Percentiles rank a stretch among this genome's conserved stretches.
phyloP scores from a whole-genome alignment of 2,329 filamentous ascomycete genomes.

The Scedosporium minutisporum region DNA sequence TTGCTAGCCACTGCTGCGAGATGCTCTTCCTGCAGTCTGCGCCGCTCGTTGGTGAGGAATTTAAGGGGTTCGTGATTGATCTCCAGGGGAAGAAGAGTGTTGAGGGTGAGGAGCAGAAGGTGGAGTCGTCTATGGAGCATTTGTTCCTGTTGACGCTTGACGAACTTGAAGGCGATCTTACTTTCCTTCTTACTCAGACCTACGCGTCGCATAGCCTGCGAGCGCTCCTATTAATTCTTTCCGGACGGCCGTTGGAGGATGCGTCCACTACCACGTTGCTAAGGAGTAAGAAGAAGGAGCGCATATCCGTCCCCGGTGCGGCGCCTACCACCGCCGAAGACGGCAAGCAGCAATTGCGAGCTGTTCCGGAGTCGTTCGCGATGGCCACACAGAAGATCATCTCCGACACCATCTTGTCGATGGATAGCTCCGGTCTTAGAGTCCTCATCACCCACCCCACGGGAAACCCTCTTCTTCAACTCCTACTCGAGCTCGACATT shows the following conservation, averaged over 20 bases:
- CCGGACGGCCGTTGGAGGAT: conserved; percentile 69
- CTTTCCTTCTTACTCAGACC: conserved; percentile 72
- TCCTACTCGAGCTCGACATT: conserved; percentile 80
- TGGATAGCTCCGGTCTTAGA: conserved; percentile 72
- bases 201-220: conserved; percentile 89
- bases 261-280: conserved; percentile 61
- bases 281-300: conserved; percentile 88
- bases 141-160: conserved; percentile 75
- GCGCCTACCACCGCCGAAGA: conserved; percentile 33
- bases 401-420: conserved; percentile 58
- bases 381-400: conserved; percentile 75
- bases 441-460: conserved; percentile 81
- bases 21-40: conserved; percentile 80
- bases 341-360: conserved; percentile 33
- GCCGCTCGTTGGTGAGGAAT: conserved; percentile 65
- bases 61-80: conserved; percentile 38
- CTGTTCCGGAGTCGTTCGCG: conserved; percentile 71
- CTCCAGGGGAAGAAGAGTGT: conserved; percentile 27
- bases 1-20: conserved; percentile 95
- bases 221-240: conserved; percentile 75
- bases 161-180: conserved; percentile 78
- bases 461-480: conserved; percentile 86
- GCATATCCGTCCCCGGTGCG: conserved; percentile 52
- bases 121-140: conserved; percentile 54
- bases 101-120: conserved; percentile 27